phyloP scores from a whole-genome alignment of 148 eudicot genomes.

The Linanthus parryae region DNA sequence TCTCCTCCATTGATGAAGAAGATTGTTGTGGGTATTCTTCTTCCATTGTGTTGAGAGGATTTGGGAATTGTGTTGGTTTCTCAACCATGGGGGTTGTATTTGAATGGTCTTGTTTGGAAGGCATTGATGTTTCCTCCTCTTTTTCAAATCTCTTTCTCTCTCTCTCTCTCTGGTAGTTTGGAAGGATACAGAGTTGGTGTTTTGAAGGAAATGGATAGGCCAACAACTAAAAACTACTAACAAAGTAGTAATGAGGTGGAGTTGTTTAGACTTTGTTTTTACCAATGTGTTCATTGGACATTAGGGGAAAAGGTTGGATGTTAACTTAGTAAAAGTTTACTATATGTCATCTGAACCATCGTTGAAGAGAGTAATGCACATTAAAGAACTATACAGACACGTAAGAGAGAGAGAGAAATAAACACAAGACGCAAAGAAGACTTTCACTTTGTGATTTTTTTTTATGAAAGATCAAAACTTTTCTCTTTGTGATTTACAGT shows the following conservation, averaged over 20 bases:
- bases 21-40: constrained; percentile 15
- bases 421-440: too few relatives aligned
- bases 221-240: constrained; percentile 46
- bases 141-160: constrained; percentile 6
- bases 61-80: background rate
- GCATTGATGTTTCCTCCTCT: constrained; percentile 9
- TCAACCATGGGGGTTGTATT: background rate
- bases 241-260: constrained; percentile 21
- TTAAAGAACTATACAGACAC: too few relatives aligned
- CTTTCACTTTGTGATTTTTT: too few relatives aligned
- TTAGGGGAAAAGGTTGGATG: too few relatives aligned
- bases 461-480: too few relatives aligned
- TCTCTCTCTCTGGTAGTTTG: constrained; percentile 34
- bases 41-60: background rate
- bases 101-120: background rate
- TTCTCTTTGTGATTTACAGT: too few relatives aligned
- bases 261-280: constrained; percentile 21
- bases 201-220: constrained; percentile 45
- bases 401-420: too few relatives aligned
- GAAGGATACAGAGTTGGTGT: constrained; percentile 35
- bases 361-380: too few relatives aligned
- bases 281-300: too few relatives aligned
- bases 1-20: too few relatives aligned
- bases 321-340: too few relatives aligned
- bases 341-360: too few relatives aligned